Base-by-base conservation (phyloP, 208 protist species). In the Spongospora subterranea region DNA sequence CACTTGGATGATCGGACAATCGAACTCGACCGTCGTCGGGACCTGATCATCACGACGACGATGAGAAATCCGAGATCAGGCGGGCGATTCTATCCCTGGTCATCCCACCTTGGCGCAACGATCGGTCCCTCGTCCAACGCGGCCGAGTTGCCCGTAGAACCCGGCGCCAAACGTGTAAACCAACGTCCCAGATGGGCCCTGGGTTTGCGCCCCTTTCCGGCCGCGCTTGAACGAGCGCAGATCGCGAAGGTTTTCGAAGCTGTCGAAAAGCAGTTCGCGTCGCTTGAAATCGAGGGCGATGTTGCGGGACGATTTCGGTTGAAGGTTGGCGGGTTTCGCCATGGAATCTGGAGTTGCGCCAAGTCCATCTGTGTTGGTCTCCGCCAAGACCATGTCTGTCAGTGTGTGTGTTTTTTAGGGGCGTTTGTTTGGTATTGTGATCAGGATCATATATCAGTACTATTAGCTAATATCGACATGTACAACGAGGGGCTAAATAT, bases 81-180 rank as follows among this genome's bases (percentile, higher is more conserved):
- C 35, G 71, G 71, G 71, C 71, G 71, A 82, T 45, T 6, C 13
- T n/a, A 82, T 20, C n/a, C 11, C 54, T 17, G 20, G 29, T 29
- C 54, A 29, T 65, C 35, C 71, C 6, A 82, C 71, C 71, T 82
- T 82, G 71, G 71, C 71, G n/a, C 71, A 82, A 39, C 71, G 71
- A 43, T 91, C 66, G 11, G 54, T 91, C 13, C 89, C 38, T 64
- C 66, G 54, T 1, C 54, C 89, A 35, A 82, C 89, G 39, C 54
- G 39, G 35, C 91, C 92, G 0, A 93, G 92, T 76, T 93, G 90
- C 20, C 92, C 92, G 45, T 91, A 64, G 46, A 41, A 45, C 46
- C 90, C 92, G 0, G 46, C 24, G 64, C 92, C 92, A 76, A 89
- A 93, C 20, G 82, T 91, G 71, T 93, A 93, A 13, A 93, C 29